phyloP scores from a whole-genome alignment of 805 yeast genomes.

The Grigorovia humatica region DNA sequence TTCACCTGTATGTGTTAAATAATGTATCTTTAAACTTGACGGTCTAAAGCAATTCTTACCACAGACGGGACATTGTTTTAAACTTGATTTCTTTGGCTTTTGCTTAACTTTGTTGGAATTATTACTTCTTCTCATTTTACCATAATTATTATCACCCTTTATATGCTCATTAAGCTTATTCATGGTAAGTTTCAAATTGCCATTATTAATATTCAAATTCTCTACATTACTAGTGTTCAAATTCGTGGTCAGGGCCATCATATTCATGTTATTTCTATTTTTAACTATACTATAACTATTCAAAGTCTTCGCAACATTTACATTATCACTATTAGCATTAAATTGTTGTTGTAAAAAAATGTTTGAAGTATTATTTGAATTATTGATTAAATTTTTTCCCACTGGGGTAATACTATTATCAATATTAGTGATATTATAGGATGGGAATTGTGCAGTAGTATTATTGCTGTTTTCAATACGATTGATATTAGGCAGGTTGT shows the following conservation, averaged over 20 bases:
- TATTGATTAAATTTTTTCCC: background rate
- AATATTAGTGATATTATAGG: no score
- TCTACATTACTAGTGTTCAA: background rate
- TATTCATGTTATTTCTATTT: no score
- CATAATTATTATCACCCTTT: no score
- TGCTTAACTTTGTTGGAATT: background rate
- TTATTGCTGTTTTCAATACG: background rate
- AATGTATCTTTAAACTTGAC: constrained; percentile 69
- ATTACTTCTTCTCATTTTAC: background rate
- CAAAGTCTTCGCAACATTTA: no score
- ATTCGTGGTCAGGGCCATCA: background rate
- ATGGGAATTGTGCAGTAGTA: background rate
- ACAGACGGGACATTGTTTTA: constrained; percentile 44
- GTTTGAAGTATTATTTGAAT: no score
- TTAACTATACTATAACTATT: no score
- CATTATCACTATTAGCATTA: no score
- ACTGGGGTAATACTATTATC: no score
- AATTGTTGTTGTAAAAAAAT: background rate
- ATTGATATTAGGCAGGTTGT: background rate
- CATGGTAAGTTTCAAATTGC: background rate
- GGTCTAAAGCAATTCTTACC: constrained; percentile 73
- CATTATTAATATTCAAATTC: no score
- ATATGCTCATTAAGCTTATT: background rate
- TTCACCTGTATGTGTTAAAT: constrained; percentile 71
- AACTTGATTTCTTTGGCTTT: background rate